Conservation (phyloP, 345 rosid species). For the Acer campestre region DNA sequence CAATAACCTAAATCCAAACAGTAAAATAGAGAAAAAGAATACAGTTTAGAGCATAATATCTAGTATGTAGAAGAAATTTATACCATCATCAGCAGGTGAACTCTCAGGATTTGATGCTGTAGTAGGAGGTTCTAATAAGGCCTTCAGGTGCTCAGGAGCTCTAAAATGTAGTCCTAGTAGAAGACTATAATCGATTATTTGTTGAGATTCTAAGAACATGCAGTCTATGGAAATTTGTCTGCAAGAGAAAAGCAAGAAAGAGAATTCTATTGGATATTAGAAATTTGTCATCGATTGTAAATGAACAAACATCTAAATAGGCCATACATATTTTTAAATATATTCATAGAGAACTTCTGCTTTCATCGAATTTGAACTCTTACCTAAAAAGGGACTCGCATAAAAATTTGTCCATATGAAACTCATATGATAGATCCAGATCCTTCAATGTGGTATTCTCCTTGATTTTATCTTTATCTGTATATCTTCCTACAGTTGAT, state of each 20-base stretch:
- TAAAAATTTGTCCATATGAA: conserved; percentile 87
- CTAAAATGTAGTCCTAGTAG: conserved; percentile 65
- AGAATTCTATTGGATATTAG: conserved; percentile 1
- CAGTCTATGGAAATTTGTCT: conserved; percentile 60
- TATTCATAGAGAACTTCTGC: not conserved
- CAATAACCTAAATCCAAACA: not conserved
- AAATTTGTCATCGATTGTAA: not conserved
- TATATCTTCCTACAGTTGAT: conserved; percentile 78
- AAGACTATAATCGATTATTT: conserved; percentile 65
- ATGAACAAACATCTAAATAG: not conserved
- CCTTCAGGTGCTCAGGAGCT: conserved; percentile 59
- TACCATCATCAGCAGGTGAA: conserved; percentile 41
- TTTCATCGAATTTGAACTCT: conserved; percentile 27
- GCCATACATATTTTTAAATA: not conserved
- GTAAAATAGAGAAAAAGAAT: not conserved
- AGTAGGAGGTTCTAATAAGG: conserved; percentile 38
- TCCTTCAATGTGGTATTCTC: conserved; percentile 86
- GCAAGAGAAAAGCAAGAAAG: conserved; percentile 24
- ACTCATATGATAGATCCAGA: conserved; percentile 75
- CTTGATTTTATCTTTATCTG: conserved; percentile 62
- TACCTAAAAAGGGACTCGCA: conserved; percentile 80
- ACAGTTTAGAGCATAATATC: not conserved
- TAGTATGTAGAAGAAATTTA: conserved; percentile 1
- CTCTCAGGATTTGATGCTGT: conserved; percentile 27
- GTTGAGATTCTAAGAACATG: conserved; percentile 60